These are phyloP conservation scores for Entamoeba invadens DNA, from an alignment of 208 protist species.

Conservation along the genomic window DNA sequence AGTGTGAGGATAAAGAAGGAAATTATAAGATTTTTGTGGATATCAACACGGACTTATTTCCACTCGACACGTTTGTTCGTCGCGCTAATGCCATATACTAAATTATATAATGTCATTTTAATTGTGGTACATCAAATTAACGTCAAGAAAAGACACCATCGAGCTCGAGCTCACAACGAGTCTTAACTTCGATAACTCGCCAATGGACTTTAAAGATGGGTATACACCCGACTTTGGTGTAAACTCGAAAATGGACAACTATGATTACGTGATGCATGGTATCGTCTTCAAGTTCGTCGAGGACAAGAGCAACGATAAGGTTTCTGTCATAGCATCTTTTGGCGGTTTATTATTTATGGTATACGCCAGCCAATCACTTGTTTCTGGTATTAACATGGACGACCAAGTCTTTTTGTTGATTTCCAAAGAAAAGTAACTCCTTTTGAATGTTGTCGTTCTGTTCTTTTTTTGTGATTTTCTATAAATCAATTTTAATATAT, in stretches of 20 bases:
- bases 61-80: neutral
- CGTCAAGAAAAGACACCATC: neutral
- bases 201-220: neutral
- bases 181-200: neutral
- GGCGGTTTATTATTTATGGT: constrained; percentile 5
- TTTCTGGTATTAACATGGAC: neutral
- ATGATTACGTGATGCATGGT: neutral
- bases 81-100: no score
- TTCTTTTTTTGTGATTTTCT: neutral
- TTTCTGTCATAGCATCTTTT: constrained; percentile 3
- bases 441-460: neutral
- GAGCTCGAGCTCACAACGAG: neutral
- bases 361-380: neutral
- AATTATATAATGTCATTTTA: neutral
- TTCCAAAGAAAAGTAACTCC: neutral
- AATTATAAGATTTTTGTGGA: neutral
- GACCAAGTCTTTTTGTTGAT: neutral
- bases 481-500: no score
- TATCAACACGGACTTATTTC: neutral
- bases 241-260: neutral
- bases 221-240: neutral
- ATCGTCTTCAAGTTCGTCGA: neutral
- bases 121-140: neutral
- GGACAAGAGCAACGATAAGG: neutral
- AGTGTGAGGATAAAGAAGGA: neutral